A percentile compares a stretch with the other conserved stretches of the same genome.
Evolutionary conservation across 192 early-diverging fungal genomes (phyloP).

Genomic region (Coemansia sp.): DNA sequence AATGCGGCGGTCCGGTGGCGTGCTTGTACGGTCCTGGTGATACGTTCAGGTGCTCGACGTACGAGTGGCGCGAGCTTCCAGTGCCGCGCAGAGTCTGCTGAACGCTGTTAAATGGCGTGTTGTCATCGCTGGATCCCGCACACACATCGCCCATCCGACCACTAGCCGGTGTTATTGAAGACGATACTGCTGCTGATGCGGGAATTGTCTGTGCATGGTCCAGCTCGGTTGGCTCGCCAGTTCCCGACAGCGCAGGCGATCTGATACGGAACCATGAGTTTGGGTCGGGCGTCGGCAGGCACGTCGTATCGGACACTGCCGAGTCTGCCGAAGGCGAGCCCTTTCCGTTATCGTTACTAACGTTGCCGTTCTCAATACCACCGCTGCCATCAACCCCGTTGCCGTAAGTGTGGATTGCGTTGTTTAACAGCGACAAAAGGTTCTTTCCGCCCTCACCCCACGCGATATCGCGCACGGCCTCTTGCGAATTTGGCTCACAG

Average conservation of each 20-base stretch:
- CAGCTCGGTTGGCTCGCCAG: conserved; percentile 1
- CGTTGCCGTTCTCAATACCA: too few relatives aligned
- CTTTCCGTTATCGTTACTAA: conserved; percentile 13
- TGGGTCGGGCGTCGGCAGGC: conserved; percentile 47
- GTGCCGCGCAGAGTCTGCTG: conserved; percentile 5
- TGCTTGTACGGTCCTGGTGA: conserved; percentile 14
- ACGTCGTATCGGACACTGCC: conserved; percentile 44
- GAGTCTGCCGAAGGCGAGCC: conserved; percentile 48
- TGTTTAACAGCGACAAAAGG: conserved; percentile 39
- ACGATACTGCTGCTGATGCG: conserved; percentile 17
- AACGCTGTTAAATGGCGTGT: neutral
- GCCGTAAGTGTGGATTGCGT: conserved; percentile 36
- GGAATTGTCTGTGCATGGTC: neutral
- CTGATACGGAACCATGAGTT: conserved; percentile 46
- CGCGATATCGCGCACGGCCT: conserved; percentile 49
- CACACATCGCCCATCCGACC: conserved; percentile 23
- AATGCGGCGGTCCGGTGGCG: neutral
- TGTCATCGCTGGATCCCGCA: conserved; percentile 12
- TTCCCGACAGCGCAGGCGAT: conserved; percentile 23
- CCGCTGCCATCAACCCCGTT: neutral
- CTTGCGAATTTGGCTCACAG: conserved; percentile 45
- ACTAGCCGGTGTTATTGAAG: conserved; percentile 40
- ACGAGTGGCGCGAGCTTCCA: conserved; percentile 8
- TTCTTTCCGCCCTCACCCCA: conserved; percentile 53
- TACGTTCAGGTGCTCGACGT: conserved; percentile 4